Evolutionary conservation across 306 rosid genomes (phyloP).

Genomic region (Cucurbita pepo): DNA sequence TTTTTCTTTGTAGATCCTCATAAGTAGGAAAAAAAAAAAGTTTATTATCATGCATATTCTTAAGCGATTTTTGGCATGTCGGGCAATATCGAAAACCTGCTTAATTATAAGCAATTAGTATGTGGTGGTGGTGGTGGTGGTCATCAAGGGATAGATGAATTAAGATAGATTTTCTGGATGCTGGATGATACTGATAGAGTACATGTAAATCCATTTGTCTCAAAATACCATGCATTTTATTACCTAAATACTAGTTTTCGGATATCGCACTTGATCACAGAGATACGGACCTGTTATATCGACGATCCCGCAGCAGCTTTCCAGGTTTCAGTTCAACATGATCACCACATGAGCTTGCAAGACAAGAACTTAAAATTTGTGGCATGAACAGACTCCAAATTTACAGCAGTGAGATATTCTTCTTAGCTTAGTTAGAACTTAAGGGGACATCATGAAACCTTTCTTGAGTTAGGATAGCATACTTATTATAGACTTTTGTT

Average conservation of each 20-base stretch:
- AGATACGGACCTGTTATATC: constrained; percentile 97
- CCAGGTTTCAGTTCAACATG: constrained; percentile 98
- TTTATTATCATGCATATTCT: neutral
- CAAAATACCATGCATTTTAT: neutral
- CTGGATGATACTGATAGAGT: neutral
- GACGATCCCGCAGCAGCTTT: constrained; percentile 94
- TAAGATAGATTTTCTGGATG: neutral
- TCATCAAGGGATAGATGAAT: neutral
- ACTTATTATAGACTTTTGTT: neutral
- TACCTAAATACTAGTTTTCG: neutral
- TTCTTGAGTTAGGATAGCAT: neutral
- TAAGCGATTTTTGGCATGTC: neutral
- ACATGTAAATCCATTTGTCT: neutral
- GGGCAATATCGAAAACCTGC: neutral
- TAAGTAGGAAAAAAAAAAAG: neutral
- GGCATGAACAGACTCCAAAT: neutral
- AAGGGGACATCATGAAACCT: neutral
- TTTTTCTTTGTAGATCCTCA: neutral
- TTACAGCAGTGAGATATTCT: neutral
- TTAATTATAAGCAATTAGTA: neutral
- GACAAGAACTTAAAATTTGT: neutral
- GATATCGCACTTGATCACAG: constrained; percentile 27
- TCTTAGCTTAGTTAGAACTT: neutral
- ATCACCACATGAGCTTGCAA: constrained; percentile 33
- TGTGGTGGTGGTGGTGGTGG: neutral